These are phyloP conservation scores for Termitomyces sp. DNA, from an alignment of 1,284 basidiomycete genomes.

Conservation along the genomic window DNA sequence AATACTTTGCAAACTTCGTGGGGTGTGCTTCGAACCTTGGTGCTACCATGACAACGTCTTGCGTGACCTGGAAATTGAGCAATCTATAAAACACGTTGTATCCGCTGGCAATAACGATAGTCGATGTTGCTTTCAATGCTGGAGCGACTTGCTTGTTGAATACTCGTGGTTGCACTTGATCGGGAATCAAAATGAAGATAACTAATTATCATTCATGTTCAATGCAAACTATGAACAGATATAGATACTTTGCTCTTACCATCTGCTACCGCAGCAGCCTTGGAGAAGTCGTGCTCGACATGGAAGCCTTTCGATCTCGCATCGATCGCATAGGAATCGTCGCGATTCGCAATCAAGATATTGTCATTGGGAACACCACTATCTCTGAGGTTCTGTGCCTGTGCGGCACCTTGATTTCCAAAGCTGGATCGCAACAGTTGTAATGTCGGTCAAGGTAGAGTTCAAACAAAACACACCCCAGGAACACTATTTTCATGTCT, in stretches of 20 bases:
- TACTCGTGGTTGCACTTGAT: constrained; percentile 57
- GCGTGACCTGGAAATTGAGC: constrained; percentile 47
- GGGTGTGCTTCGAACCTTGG: constrained; percentile 37
- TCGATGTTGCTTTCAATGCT: constrained; percentile 41
- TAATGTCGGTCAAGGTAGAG: not conserved
- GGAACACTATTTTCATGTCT: constrained; percentile 53
- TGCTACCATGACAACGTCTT: constrained; percentile 64
- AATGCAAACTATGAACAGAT: not conserved
- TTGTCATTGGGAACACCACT: constrained; percentile 56
- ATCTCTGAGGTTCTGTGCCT: constrained; percentile 63
- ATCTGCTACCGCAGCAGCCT: constrained; percentile 53
- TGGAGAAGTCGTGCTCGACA: constrained; percentile 52
- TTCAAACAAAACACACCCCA: constrained; percentile 38
- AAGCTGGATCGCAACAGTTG: constrained; percentile 34
- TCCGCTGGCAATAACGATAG: constrained; percentile 58
- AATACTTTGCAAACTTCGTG: not conserved
- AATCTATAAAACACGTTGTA: constrained; percentile 64
- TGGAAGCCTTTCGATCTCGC: constrained; percentile 52
- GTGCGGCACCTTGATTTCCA: constrained; percentile 63
- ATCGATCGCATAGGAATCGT: constrained; percentile 52
- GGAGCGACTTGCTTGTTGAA: constrained; percentile 54
- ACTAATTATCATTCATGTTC: constrained; percentile 28
- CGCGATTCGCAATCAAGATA: constrained; percentile 55
- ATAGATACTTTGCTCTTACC: constrained; percentile 26
- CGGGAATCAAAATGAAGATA: constrained; percentile 57